Evolutionary conservation across 2,329 filamentous ascomycete species (phyloP).

Genomic region (Colletotrichum tropicale): DNA sequence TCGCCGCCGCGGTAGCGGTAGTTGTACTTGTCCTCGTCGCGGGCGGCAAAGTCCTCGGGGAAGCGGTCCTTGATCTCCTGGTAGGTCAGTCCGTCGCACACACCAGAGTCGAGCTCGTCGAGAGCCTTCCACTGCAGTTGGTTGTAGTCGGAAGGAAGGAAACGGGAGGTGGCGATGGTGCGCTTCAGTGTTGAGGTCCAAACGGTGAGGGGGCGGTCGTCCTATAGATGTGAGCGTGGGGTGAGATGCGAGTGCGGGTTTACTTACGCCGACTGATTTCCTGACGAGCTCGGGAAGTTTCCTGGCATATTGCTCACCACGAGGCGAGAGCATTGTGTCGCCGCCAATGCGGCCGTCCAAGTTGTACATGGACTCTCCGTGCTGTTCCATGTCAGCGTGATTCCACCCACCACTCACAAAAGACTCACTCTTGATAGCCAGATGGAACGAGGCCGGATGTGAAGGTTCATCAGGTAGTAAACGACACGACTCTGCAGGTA

Average conservation of each 20-base stretch:
- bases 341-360: slow-evolving; percentile 90
- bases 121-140: slow-evolving; percentile 99
- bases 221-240: slow-evolving; percentile 41
- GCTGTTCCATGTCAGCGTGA: slow-evolving; percentile 51
- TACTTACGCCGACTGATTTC: slow-evolving; percentile 81
- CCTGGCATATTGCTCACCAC: slow-evolving; percentile 85
- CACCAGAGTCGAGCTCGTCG: slow-evolving; percentile 94
- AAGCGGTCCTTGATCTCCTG: slow-evolving; percentile 90
- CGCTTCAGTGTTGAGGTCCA: slow-evolving; percentile 72
- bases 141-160: slow-evolving; percentile 81
- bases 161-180: slow-evolving; percentile 89
- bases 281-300: slow-evolving; percentile 85
- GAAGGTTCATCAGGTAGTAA: slow-evolving; percentile 98
- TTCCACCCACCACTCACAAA: background rate
- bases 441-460: slow-evolving; percentile 94
- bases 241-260: background rate
- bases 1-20: slow-evolving; percentile 98
- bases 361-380: slow-evolving; percentile 95
- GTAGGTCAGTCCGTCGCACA: slow-evolving; percentile 96
- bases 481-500: slow-evolving; percentile 96
- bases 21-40: slow-evolving; percentile 99
- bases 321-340: slow-evolving; percentile 83
- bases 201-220: slow-evolving; percentile 64
- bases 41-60: slow-evolving; percentile 92
- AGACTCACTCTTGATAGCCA: slow-evolving; percentile 87